phyloP scores from a whole-genome alignment of 139 green algal genomes.

The Nannochloris sp. region DNA sequence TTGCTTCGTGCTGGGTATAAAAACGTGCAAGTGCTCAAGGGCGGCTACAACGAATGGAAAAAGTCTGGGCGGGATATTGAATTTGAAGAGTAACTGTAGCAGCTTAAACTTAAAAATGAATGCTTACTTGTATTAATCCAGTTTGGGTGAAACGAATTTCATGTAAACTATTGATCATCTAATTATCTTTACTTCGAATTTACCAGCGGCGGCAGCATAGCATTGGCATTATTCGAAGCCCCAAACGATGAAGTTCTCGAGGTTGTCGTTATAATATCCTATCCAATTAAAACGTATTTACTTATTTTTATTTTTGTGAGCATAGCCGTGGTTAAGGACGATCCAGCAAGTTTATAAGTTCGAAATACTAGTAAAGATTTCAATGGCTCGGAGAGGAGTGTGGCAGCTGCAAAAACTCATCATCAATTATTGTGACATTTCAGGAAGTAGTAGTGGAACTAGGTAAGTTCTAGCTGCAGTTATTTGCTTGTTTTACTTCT shows the following conservation, averaged over 20 bases:
- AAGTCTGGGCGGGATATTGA: slow-evolving; percentile 7
- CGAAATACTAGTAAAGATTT: neutral
- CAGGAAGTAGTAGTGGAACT: slow-evolving; percentile 32
- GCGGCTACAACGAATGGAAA: slow-evolving; percentile 34
- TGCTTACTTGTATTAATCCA: too few relatives aligned
- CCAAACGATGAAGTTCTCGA: neutral
- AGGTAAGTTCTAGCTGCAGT: slow-evolving; percentile 4
- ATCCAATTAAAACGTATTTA: neutral
- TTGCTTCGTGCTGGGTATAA: slow-evolving; percentile 39
- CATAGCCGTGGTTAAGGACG: neutral
- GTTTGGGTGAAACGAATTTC: too few relatives aligned
- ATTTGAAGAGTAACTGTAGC: too few relatives aligned
- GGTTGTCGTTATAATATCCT: neutral
- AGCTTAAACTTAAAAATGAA: too few relatives aligned
- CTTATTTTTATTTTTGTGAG: neutral
- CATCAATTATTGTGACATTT: slow-evolving; percentile 31
- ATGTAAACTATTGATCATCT: too few relatives aligned
- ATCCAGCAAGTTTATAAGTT: neutral
- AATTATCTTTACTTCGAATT: too few relatives aligned
- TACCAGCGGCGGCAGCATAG: neutral
- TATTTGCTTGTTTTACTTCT: neutral
- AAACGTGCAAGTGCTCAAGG: slow-evolving; percentile 35
- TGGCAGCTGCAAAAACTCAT: slow-evolving; percentile 36
- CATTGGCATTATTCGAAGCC: neutral
- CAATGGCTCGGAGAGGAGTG: slow-evolving; percentile 32